These are phyloP conservation scores for Hemisphaericaspora nanyangensis DNA, from an alignment of 805 yeast species.

Conservation along the genomic window DNA sequence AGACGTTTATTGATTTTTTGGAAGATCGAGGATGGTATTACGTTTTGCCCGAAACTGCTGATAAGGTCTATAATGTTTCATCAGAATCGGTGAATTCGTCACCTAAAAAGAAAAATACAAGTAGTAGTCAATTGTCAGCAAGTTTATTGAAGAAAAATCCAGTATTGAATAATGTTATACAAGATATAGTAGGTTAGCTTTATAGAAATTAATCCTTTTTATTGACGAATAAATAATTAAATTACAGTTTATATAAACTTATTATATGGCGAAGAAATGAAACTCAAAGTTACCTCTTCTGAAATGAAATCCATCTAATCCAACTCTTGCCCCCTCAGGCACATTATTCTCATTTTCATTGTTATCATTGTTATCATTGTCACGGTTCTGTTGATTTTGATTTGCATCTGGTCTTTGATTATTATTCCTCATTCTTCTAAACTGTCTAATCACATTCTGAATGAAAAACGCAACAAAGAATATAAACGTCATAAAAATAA, in stretches of 20 bases:
- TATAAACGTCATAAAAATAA: constrained; percentile 23
- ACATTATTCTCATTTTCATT: constrained; percentile 6
- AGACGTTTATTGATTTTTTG: constrained; percentile 58
- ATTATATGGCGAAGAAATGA: constrained; percentile 34
- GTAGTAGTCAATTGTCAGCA: constrained; percentile 1
- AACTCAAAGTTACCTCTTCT: constrained; percentile 28
- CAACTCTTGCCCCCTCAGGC: constrained; percentile 7
- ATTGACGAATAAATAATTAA: too few relatives aligned
- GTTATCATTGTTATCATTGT: constrained; percentile 6
- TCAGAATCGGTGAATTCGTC: constrained; percentile 3
- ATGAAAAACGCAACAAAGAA: constrained; percentile 27
- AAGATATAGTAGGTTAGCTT: constrained; percentile 21
- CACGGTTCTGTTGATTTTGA: constrained; percentile 9
- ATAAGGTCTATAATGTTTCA: constrained; percentile 30
- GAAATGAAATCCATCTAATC: constrained; percentile 18
- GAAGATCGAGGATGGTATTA: constrained; percentile 61
- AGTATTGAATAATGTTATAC: constrained; percentile 25
- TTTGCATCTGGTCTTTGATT: too few relatives aligned
- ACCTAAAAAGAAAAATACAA: neutral
- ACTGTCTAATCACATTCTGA: constrained; percentile 22
- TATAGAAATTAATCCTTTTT: too few relatives aligned
- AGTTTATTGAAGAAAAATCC: constrained; percentile 18
- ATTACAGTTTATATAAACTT: too few relatives aligned
- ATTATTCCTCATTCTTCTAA: constrained; percentile 19
- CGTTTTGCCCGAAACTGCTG: constrained; percentile 46